Conservation (phyloP, 2,329 filamentous ascomycete species). For the Lojkania enalia region DNA sequence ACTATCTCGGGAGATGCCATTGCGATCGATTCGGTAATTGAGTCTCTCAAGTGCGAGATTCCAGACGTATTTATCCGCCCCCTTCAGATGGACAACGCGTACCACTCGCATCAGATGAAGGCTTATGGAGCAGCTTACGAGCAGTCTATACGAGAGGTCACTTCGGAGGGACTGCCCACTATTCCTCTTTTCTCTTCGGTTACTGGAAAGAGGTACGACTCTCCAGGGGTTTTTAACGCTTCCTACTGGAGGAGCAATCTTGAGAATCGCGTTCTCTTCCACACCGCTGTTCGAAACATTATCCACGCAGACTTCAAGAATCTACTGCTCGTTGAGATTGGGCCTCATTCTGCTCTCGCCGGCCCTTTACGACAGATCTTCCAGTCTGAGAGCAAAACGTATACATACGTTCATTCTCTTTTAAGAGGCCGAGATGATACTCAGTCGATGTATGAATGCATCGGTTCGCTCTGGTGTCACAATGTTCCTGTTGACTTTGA, state of each 20-base stretch:
- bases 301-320: background rate
- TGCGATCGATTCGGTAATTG: background rate
- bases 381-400: conserved; percentile 8
- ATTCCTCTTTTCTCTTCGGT: background rate
- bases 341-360: conserved; percentile 49
- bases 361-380: conserved; percentile 43
- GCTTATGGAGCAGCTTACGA: background rate
- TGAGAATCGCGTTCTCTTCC: background rate
- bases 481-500: conserved; percentile 17
- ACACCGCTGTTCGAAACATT: background rate
- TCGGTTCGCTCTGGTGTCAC: conserved; percentile 9
- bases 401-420: conserved; percentile 16
- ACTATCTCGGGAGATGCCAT: background rate
- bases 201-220: background rate
- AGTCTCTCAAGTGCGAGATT: background rate
- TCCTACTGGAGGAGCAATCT: background rate
- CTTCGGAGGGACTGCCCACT: background rate
- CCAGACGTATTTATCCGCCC: background rate
- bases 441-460: conserved; percentile 15
- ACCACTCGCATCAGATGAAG: background rate
- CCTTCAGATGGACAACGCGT: background rate
- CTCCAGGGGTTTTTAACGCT: background rate
- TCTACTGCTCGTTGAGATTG: conserved; percentile 31
- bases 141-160: background rate
- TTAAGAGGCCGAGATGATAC: conserved; percentile 23